Evolutionary conservation across 2,329 filamentous ascomycete species (phyloP).

Genomic region (Colletotrichum cordylinicola): DNA sequence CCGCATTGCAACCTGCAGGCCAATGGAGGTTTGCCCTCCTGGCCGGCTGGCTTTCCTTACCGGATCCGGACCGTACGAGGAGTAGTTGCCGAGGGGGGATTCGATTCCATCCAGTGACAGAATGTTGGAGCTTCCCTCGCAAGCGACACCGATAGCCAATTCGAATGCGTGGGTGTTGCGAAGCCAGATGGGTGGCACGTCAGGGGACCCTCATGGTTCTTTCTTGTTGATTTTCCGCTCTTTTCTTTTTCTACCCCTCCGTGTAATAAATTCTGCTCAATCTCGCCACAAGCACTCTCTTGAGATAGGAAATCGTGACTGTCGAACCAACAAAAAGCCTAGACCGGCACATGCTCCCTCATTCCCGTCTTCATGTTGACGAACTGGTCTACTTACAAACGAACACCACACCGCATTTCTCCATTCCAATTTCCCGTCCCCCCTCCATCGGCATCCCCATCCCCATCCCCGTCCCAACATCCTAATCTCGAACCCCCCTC

Average conservation of each 20-base stretch:
- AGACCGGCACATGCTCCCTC: background rate
- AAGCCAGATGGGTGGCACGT: background rate
- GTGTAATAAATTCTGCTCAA: background rate
- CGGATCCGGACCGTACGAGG: background rate
- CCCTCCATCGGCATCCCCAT: background rate
- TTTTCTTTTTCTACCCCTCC: conserved; percentile 9
- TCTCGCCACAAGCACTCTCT: background rate
- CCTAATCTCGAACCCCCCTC: background rate
- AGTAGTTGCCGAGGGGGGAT: background rate
- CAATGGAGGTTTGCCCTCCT: background rate
- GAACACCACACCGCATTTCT: background rate
- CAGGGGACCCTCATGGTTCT: background rate
- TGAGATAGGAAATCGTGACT: background rate
- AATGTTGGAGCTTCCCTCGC: background rate
- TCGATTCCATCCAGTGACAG: background rate
- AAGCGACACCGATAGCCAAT: background rate
- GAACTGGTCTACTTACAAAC: background rate
- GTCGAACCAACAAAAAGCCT: background rate
- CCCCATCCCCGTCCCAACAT: background rate
- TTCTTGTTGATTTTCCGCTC: conserved; percentile 7
- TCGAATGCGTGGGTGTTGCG: background rate
- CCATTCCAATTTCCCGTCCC: background rate
- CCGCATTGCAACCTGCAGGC: background rate
- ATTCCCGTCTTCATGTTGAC: background rate
- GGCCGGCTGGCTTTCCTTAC: background rate